Base-by-base conservation (phyloP, 768 basidiomycete species). In the Phanerochaete carnosa region DNA sequence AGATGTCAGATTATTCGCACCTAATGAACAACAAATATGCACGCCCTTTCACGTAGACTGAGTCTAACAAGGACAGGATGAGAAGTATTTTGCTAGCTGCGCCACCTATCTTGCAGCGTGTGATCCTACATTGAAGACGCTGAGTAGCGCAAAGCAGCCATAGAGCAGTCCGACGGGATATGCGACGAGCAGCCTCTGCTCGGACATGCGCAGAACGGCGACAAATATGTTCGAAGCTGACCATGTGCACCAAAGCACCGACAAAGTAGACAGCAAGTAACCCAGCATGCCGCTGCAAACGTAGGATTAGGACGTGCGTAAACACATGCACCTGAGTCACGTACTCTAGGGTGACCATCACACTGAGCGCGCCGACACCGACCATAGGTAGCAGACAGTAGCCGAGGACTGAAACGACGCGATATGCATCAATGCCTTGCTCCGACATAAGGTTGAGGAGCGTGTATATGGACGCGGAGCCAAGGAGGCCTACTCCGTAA, bases 371-470 rank as follows among this genome's bases (percentile, higher is more conserved):
- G 35, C 94, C 89, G 3, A 98, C 87, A 16, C 93, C 92, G 39
- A 99, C 96, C 90, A 99, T 95, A 3, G 96, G 97, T 32, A 99
- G 76, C 37, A 99, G 78, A 70, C 97, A 98, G 71, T 99, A 99
- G 3, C 97, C 97, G 26, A 99, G 81, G 3, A 99, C 97, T 23
- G 94, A 95, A 13, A 92, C 92, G 15, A 92, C 90, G 25, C 96
- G 89, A 75, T 98, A 97, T 16, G 95, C 92, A 70, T 98, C 95
- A 63, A 99, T 98, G 46, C 89, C 92, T 56, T 87, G 84, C 74
- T 93, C 91, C 28, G 94, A 94, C 97, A 99, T 98, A 64, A 98
- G 82, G 73, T 99, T 98, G 64, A 99, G 84, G 61, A 99, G 88
- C 55, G 88, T 85, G 80, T 98, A 98, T 71, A 98, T 88, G 28